Conservation (phyloP, 202 grass and related monocot genomes). For the Elaeis oleifera region DNA sequence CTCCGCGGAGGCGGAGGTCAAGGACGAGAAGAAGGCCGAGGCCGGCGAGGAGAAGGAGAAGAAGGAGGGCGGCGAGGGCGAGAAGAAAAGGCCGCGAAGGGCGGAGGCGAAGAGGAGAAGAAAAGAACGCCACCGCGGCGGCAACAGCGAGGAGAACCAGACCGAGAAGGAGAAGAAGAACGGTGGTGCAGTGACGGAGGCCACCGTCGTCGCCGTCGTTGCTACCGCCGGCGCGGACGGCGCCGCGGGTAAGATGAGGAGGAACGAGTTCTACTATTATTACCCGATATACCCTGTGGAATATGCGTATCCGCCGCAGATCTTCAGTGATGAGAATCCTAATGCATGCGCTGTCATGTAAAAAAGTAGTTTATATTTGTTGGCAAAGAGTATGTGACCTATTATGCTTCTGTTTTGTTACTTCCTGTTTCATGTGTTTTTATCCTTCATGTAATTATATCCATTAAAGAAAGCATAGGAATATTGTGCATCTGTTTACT, state of each 20-base stretch:
- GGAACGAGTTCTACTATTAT: not conserved
- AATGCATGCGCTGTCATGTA: conserved; percentile 14
- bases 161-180: not conserved
- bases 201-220: not conserved
- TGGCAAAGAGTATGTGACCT: too few species aligned
- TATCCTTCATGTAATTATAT: too few species aligned
- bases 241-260: not conserved
- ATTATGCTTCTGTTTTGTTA: too few species aligned
- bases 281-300: conserved; percentile 1
- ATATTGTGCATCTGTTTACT: too few species aligned
- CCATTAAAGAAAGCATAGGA: too few species aligned
- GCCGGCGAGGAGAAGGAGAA: not conserved
- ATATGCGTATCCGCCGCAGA: conserved; percentile 16
- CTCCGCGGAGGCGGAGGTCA: not conserved
- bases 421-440: too few species aligned
- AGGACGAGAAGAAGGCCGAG: conserved; percentile 3
- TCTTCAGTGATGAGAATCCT: conserved; percentile 18
- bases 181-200: too few species aligned
- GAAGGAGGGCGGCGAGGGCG: not conserved
- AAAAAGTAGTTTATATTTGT: not conserved
- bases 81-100: not conserved
- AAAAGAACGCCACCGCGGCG: not conserved
- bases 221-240: not conserved
- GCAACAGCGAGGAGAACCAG: not conserved
- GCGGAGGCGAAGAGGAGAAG: not conserved